Conservation (phyloP, 768 basidiomycete species). For the Coprinopsis cinerea region DNA sequence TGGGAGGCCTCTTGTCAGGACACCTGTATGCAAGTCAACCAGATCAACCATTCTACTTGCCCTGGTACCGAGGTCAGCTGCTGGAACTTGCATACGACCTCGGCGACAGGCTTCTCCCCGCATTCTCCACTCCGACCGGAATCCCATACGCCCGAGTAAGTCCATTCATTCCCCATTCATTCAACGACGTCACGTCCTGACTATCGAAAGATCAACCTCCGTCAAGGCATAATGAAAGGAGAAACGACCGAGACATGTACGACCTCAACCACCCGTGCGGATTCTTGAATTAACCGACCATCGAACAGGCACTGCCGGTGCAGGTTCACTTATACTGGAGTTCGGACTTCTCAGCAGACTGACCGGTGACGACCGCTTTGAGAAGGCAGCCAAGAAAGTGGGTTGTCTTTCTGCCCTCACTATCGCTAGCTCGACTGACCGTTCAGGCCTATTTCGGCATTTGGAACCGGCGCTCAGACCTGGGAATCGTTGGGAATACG, state of each 20-base stretch:
- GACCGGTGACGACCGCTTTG: conserved; percentile 85
- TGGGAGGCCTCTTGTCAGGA: conserved; percentile 85
- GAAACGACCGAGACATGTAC: conserved; percentile 84
- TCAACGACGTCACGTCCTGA: background rate
- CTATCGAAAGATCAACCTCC: conserved; percentile 64
- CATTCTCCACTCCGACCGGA: conserved; percentile 88
- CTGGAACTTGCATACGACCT: conserved; percentile 81
- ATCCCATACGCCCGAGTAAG: conserved; percentile 85
- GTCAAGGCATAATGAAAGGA: conserved; percentile 66
- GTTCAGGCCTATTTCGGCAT: conserved; percentile 77
- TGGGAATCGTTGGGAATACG: conserved; percentile 84
- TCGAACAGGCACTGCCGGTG: conserved; percentile 76
- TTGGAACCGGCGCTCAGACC: conserved; percentile 86
- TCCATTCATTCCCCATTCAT: conserved; percentile 11
- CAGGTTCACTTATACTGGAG: conserved; percentile 88
- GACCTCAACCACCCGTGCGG: conserved; percentile 22
- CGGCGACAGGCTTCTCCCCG: conserved; percentile 79
- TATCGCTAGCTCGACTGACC: background rate
- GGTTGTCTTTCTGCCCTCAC: background rate
- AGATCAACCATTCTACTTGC: conserved; percentile 64
- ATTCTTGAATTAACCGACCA: conserved; percentile 5
- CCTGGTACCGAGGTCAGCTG: conserved; percentile 82
- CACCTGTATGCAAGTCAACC: conserved; percentile 73
- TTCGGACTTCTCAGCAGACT: conserved; percentile 90
- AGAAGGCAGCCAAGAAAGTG: conserved; percentile 75